Conservation (phyloP, 306 rosid species). For the Astragalus glycyphyllos region DNA sequence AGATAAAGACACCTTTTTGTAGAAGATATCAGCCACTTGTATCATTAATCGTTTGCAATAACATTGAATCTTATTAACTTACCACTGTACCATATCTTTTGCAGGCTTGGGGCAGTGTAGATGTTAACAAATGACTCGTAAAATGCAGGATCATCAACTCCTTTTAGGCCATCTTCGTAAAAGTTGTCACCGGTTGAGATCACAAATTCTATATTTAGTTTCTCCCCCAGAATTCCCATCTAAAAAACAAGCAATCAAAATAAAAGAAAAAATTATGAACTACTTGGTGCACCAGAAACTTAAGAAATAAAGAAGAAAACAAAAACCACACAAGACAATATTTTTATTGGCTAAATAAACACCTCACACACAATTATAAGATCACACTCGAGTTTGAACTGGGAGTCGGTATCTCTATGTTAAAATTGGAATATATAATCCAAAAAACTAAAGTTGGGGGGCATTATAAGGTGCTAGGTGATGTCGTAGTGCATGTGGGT, state of each 20-base stretch:
- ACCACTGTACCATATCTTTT: constrained; percentile 77
- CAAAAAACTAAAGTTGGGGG: too few species aligned
- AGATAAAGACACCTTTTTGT: not conserved
- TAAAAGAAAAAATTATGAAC: not conserved
- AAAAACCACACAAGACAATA: not conserved
- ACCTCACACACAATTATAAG: too few species aligned
- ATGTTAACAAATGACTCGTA: constrained; percentile 65
- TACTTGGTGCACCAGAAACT: not conserved
- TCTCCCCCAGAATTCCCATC: constrained; percentile 76
- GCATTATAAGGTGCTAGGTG: too few species aligned
- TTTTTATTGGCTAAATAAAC: too few species aligned
- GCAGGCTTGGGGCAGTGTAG: constrained; percentile 75
- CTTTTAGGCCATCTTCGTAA: constrained; percentile 68
- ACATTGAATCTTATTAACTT: constrained; percentile 6
- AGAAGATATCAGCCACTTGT: not conserved
- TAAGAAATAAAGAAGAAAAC: not conserved
- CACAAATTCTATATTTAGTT: constrained; percentile 66
- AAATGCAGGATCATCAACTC: constrained; percentile 69
- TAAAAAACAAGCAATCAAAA: constrained; percentile 6
- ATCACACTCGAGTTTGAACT: too few species aligned
- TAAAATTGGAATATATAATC: too few species aligned
- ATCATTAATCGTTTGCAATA: not conserved
- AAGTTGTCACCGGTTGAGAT: constrained; percentile 81
- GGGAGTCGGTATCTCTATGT: too few species aligned
- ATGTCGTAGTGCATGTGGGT: too few species aligned